These are phyloP conservation scores for Neocatenulostroma microsporum DNA, from an alignment of 2,329 filamentous ascomycete genomes.

Conservation along the genomic window DNA sequence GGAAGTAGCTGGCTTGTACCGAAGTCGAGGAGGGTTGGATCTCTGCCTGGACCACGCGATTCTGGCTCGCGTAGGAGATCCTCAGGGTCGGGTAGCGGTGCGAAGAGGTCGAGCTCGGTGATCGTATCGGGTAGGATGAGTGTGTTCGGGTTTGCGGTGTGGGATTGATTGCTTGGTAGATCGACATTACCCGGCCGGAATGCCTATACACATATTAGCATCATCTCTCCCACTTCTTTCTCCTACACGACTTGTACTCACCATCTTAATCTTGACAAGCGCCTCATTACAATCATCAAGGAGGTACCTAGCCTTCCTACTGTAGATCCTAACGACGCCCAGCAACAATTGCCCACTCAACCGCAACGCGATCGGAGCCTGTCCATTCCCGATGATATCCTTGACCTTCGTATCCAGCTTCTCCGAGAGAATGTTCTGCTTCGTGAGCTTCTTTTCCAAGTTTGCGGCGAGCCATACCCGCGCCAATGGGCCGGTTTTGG, in stretches of 20 bases:
- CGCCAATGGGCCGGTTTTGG: slow-evolving; percentile 93
- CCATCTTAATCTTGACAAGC: slow-evolving; percentile 97
- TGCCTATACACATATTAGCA: slow-evolving; percentile 50
- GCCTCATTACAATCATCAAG: slow-evolving; percentile 97
- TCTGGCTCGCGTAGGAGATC: slow-evolving; percentile 54
- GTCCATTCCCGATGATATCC: slow-evolving; percentile 85
- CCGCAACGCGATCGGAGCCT: slow-evolving; percentile 90
- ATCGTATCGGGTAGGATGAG: slow-evolving; percentile 86
- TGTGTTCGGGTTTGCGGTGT: slow-evolving; percentile 73
- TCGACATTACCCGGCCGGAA: slow-evolving; percentile 97
- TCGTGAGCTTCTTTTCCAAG: slow-evolving; percentile 95
- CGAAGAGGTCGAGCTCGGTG: slow-evolving; percentile 85
- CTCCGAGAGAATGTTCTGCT: slow-evolving; percentile 88
- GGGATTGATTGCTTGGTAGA: slow-evolving; percentile 68
- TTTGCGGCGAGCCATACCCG: slow-evolving; percentile 98
- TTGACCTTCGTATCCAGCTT: slow-evolving; percentile 92
- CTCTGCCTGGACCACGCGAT: slow-evolving; percentile 27
- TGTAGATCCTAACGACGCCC: slow-evolving; percentile 95
- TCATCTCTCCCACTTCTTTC: not conserved
- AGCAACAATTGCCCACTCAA: slow-evolving; percentile 89
- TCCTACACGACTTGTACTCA: slow-evolving; percentile 43
- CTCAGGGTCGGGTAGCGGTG: slow-evolving; percentile 68
- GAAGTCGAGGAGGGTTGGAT: slow-evolving; percentile 47
- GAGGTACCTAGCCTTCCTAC: slow-evolving; percentile 90
- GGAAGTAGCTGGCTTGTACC: slow-evolving; percentile 71